A percentile compares a stretch with the other conserved stretches of the same genome.
These are phyloP conservation scores for Straminergon stramineum DNA, from an alignment of 225 moss, liverwort and hornwort genomes.

Conservation along the genomic window DNA sequence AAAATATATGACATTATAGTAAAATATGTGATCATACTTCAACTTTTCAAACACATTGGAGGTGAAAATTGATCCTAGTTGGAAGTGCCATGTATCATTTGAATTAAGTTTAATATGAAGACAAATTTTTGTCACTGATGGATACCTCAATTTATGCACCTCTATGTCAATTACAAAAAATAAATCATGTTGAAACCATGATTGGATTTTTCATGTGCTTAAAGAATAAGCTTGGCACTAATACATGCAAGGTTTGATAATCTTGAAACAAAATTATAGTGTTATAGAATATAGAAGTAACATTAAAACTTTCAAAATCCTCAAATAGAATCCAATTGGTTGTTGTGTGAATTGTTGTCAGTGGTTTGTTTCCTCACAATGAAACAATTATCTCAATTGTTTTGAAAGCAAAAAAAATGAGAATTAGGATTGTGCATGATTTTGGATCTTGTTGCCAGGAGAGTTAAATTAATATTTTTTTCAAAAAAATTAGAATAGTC, in stretches of 20 bases:
- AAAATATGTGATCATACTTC: not conserved
- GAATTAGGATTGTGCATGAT: not conserved
- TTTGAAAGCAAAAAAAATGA: not conserved
- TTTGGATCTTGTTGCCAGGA: not conserved
- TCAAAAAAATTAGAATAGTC: not conserved
- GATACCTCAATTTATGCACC: not conserved
- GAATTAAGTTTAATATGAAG: not conserved
- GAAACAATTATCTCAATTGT: not conserved
- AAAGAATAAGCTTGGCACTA: not conserved
- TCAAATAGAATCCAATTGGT: not conserved
- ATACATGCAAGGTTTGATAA: not conserved
- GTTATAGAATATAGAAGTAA: not conserved
- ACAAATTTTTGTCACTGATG: not conserved
- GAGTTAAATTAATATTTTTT: no score
- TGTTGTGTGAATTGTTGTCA: not conserved
- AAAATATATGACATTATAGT: not conserved
- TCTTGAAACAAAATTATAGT: not conserved
- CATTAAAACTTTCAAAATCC: not conserved
- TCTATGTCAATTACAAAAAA: not conserved
- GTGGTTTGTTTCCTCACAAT: rapidly evolving
- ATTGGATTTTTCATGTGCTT: not conserved
- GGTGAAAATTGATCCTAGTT: not conserved
- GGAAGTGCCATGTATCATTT: not conserved
- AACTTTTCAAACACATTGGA: not conserved
- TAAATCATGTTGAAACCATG: no score